Evolutionary conservation across 306 rosid species (phyloP).

Genomic region (Pyrus betulifolia): DNA sequence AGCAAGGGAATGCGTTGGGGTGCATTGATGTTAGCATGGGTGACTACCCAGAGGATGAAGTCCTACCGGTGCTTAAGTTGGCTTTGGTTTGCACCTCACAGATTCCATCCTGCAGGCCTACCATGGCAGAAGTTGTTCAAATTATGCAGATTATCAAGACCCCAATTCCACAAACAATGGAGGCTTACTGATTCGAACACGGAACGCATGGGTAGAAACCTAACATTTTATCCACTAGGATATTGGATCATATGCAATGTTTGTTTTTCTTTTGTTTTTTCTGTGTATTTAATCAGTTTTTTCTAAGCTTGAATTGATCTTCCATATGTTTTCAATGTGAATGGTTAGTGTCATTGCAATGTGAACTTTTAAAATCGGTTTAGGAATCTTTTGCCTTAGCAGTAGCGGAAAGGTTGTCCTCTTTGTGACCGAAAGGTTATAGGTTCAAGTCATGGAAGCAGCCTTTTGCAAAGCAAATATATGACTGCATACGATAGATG

Average conservation of each 20-base stretch:
- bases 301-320: background rate
- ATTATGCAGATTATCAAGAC: conserved; percentile 71
- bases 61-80: conserved; percentile 60
- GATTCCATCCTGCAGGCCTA: conserved; percentile 76
- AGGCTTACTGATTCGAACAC: conserved; percentile 11
- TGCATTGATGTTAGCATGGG: conserved; percentile 64
- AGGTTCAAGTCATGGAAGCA: too few relatives aligned
- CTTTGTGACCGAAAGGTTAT: too few relatives aligned
- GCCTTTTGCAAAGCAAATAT: too few relatives aligned
- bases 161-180: conserved; percentile 70
- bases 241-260: too few relatives aligned
- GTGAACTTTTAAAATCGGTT: background rate
- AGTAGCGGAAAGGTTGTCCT: too few relatives aligned
- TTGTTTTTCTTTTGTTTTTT: background rate
- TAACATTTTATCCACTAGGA: too few relatives aligned
- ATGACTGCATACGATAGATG: too few relatives aligned
- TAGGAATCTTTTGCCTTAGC: background rate
- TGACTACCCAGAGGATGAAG: conserved; percentile 70
- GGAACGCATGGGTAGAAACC: too few relatives aligned
- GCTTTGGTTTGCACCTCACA: conserved; percentile 81
- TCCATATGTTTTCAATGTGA: background rate
- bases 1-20: conserved; percentile 67
- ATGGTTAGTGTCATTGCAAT: background rate
- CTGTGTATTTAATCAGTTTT: background rate
- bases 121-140: conserved; percentile 82